These are phyloP conservation scores for Penicillium ochrochloron DNA, from an alignment of 495 filamentous ascomycete genomes.

Conservation along the genomic window DNA sequence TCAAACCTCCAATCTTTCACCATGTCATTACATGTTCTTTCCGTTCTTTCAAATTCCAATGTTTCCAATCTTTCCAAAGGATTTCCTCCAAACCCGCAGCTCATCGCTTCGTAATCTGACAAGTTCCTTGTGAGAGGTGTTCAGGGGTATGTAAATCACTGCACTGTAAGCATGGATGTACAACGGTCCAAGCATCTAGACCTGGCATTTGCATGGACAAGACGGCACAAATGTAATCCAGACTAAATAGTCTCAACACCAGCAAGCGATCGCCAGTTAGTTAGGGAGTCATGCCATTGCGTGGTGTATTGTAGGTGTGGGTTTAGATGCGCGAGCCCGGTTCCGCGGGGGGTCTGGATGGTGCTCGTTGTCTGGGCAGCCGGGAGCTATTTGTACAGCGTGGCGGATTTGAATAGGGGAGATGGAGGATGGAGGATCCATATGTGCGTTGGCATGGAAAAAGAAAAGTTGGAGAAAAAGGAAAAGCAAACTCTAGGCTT, in stretches of 20 bases:
- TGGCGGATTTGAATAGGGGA: not conserved
- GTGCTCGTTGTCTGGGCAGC: slow-evolving; percentile 17
- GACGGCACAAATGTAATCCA: not conserved
- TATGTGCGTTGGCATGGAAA: not conserved
- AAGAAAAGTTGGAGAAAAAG: not conserved
- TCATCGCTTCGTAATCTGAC: not conserved
- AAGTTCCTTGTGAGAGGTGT: slow-evolving; percentile 13
- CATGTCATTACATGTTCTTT: slow-evolving; percentile 9
- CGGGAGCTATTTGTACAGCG: slow-evolving; percentile 14
- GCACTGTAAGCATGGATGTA: not conserved
- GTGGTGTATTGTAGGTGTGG: no score
- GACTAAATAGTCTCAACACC: not conserved
- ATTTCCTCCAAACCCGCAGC: not conserved
- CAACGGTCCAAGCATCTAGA: not conserved
- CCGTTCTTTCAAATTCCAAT: not conserved
- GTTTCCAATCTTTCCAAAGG: slow-evolving; percentile 3
- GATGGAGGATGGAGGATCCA: not conserved
- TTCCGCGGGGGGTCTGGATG: slow-evolving; percentile 3
- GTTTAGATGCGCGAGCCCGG: slow-evolving; percentile 1
- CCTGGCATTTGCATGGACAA: not conserved
- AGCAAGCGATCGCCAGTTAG: not conserved
- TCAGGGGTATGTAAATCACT: slow-evolving; percentile 4
- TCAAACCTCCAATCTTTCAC: not conserved
- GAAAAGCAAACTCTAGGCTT: not conserved
- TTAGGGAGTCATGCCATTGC: not conserved